Conservation (phyloP, 2,329 filamentous ascomycete species). For the Microascus cirrosus region DNA sequence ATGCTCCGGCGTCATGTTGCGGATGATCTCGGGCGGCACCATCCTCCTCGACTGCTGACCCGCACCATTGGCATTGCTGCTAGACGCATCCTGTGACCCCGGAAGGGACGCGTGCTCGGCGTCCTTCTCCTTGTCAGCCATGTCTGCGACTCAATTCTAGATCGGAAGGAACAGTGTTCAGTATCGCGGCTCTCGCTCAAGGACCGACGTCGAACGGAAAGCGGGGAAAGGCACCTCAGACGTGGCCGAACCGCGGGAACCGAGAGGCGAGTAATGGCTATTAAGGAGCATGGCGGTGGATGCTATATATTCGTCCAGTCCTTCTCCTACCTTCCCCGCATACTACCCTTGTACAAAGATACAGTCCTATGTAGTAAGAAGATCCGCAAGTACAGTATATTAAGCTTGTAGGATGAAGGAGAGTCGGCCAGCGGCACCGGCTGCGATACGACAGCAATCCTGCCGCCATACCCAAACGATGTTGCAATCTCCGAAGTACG, state of each 20-base stretch:
- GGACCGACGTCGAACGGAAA: neutral
- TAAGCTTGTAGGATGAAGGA: neutral
- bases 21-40: slow-evolving; percentile 17
- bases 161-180: neutral
- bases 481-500: neutral
- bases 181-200: neutral
- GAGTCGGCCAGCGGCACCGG: neutral
- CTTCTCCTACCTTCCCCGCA: too few relatives aligned
- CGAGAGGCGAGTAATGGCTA: neutral
- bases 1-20: slow-evolving; percentile 33
- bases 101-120: neutral
- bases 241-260: neutral
- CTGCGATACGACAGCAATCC: neutral
- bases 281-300: neutral
- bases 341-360: too few relatives aligned
- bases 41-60: slow-evolving; percentile 4
- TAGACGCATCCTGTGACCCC: neutral
- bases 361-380: too few relatives aligned
- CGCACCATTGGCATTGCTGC: neutral
- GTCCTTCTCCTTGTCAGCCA: neutral
- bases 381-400: neutral
- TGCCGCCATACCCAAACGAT: neutral
- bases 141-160: neutral
- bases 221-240: neutral
- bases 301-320: neutral